Percentiles rank a stretch among this genome's conserved stretches.
These are phyloP conservation scores for Entomortierella beljakovae DNA, from an alignment of 192 early-diverging fungal genomes.

Conservation along the genomic window DNA sequence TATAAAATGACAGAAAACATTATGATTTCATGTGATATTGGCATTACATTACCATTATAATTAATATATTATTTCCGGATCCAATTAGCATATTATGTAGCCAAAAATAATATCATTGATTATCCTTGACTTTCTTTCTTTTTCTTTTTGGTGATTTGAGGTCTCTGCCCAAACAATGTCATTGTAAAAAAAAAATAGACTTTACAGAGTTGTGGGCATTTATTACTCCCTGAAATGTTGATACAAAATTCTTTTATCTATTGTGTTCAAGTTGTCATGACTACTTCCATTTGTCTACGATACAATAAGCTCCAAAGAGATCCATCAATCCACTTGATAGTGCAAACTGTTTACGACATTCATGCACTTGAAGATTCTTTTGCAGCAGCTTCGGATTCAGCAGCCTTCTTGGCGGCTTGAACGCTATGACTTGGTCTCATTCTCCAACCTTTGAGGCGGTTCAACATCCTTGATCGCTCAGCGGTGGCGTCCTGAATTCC, in stretches of 20 bases:
- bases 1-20: too few relatives aligned
- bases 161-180: neutral
- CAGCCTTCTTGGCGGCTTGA: constrained; percentile 47
- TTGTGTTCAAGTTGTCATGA: neutral
- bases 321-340: neutral
- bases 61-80: too few relatives aligned
- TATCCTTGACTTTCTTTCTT: too few relatives aligned
- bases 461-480: constrained; percentile 54
- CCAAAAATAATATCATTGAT: too few relatives aligned
- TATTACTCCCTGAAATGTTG: neutral
- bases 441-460: constrained; percentile 68
- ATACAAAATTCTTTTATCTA: neutral
- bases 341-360: neutral
- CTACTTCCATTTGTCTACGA: neutral
- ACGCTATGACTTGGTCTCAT: constrained; percentile 55
- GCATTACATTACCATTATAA: too few relatives aligned
- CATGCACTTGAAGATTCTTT: constrained; percentile 53
- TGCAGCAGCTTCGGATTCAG: constrained; percentile 28
- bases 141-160: neutral
- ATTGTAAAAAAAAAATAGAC: too few relatives aligned
- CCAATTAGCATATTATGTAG: too few relatives aligned
- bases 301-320: neutral
- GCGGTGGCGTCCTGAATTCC: constrained; percentile 57
- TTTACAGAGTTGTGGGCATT: too few relatives aligned
- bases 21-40: too few relatives aligned